Evolutionary conservation across 495 filamentous ascomycete species (phyloP), one percentile per base, ranked within the genome.

Genomic region (Xylaria castorea): DNA sequence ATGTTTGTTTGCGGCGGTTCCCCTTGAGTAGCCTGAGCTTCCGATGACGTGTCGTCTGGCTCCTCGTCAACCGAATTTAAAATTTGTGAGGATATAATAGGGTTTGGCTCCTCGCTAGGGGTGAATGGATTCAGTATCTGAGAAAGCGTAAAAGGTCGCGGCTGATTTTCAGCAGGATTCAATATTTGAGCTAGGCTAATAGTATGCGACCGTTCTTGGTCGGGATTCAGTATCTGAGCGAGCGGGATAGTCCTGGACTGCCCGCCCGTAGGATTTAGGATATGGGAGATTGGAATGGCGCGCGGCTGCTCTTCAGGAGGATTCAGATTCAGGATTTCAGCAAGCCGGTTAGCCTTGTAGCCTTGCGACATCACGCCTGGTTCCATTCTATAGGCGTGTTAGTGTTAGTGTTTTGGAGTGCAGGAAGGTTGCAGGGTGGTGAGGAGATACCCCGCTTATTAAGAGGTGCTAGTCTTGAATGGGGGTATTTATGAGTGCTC

Each of bases 371-470:
- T 61, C 27, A 16, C 25, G 51, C 0, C 12, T 3, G 22, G 22
- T 55, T 14, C 22, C 12, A 57, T 57, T 30, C 12, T 32, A 2
- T 12, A 2, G 14, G 27, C 48, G 6, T 48, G 18, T 20, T 48
- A 1, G 18, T 20, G 18, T 48, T 46, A 18, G 40, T 42, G 40
- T 12, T 8, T 18, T 18, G 42, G 16, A 3, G 14, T 44, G 3
- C 42, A 48, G 44, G 36, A n/a, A n/a, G n/a, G n/a, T n/a, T 38
- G 36, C 36, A 38, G 36, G 42, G n/a, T 51, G 9, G 14, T 30
- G 25, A 57, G 27, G 53, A 57, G 53, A 32, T n/a, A 57, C 53
- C 53, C 50, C 53, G 53, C 53, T 57, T 57, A 57, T 57, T 32
- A 30, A 32, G 53, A 11, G 12, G 53, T 57, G 4, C 16, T 18